Conservation (phyloP, 257 asterid species). For the Plantago major region DNA sequence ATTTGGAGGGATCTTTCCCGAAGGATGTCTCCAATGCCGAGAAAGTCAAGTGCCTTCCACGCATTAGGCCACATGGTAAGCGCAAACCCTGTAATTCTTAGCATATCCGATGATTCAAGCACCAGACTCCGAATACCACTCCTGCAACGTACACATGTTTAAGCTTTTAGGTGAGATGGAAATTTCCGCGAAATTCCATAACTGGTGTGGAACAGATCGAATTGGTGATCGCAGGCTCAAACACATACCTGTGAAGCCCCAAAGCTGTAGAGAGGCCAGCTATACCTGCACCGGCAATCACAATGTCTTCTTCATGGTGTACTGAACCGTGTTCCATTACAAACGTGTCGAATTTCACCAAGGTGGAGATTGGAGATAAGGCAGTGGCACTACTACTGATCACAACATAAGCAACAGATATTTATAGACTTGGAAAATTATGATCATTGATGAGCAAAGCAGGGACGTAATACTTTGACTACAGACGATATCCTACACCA, state of each 20-base stretch:
- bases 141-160: constrained; percentile 17
- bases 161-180: background rate
- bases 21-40: constrained; percentile 42
- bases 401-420: too few relatives aligned
- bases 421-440: background rate
- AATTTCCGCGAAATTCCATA: background rate
- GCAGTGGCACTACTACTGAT: background rate
- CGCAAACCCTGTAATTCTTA: constrained; percentile 51
- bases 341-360: background rate
- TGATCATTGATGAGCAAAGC: constrained; percentile 2
- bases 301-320: constrained; percentile 28
- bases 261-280: constrained; percentile 55
- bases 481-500: background rate
- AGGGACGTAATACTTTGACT: background rate
- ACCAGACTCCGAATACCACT: constrained; percentile 47
- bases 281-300: constrained; percentile 49
- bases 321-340: constrained; percentile 18
- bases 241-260: constrained; percentile 51
- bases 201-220: too few relatives aligned
- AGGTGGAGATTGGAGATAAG: background rate
- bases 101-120: constrained; percentile 49
- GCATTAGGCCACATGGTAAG: constrained; percentile 53
- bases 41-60: constrained; percentile 57
- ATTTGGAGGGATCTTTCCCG: constrained; percentile 27
- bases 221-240: too few relatives aligned